Evolutionary conservation across 2,329 filamentous ascomycete genomes (phyloP).

Genomic region (Gremmenia infestans): DNA sequence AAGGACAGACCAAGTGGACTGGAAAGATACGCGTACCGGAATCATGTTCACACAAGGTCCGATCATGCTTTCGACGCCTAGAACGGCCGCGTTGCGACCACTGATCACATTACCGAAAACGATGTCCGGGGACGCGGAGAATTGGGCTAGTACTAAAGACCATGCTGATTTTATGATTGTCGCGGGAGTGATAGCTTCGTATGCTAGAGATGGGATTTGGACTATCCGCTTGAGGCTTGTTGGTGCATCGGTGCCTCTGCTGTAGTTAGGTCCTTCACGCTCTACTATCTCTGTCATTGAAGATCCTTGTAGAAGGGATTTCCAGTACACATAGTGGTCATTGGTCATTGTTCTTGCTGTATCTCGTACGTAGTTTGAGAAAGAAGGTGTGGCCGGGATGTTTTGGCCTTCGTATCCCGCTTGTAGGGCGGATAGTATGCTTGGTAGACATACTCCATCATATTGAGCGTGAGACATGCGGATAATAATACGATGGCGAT

Average conservation of each 20-base stretch:
- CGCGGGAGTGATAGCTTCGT: conserved; percentile 36
- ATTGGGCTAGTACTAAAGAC: conserved; percentile 36
- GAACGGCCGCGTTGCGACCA: conserved; percentile 10
- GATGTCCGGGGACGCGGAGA: conserved; percentile 23
- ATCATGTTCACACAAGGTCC: conserved; percentile 40
- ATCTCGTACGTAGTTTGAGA: conserved; percentile 35
- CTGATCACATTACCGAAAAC: conserved; percentile 13
- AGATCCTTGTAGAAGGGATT: conserved; percentile 36
- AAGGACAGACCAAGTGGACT: conserved; percentile 3
- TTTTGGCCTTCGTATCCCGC: conserved; percentile 32
- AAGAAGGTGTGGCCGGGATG: conserved; percentile 32
- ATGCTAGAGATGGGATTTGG: neutral
- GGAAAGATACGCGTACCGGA: conserved; percentile 32
- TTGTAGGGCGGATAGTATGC: conserved; percentile 17
- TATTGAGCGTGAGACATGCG: conserved; percentile 52
- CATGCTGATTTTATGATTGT: conserved; percentile 40
- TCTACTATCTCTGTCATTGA: conserved; percentile 18
- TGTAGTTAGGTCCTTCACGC: conserved; percentile 9
- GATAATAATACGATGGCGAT: conserved; percentile 32
- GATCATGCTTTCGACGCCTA: conserved; percentile 36
- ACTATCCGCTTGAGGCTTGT: conserved; percentile 8
- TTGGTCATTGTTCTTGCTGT: conserved; percentile 27
- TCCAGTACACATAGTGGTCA: conserved; percentile 38
- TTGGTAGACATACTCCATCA: conserved; percentile 56
- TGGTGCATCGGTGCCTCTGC: neutral